Base-by-base conservation (phyloP, 2,329 filamentous ascomycete species). In the Talaromyces sp. region DNA sequence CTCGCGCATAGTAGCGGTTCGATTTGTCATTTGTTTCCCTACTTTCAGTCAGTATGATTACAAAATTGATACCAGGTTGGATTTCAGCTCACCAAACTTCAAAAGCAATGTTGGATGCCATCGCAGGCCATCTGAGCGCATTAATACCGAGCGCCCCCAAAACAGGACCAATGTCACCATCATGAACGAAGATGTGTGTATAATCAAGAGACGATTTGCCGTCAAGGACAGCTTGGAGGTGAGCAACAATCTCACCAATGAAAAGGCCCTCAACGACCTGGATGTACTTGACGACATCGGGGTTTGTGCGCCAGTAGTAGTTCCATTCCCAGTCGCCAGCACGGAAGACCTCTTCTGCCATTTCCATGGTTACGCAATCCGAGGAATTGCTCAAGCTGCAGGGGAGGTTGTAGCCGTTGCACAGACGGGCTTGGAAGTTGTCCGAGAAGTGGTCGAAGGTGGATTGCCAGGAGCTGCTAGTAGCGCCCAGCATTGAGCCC, bases 271-370 rank as follows among this genome's bases (percentile, higher is more conserved):
- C 73, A 1, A 76, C 73, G 1, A 74, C 66, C 62, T 75, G 75
- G 41, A 79, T 79, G 49, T 79, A 79, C 54, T 70, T 70, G n/a
- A 68, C 70, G 3, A 70, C 76, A 47, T 78, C 71, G 0, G 71
- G 69, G 47, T 75, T 78, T 3, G 68, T 67, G 8, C 77, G 73
- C 75, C 75, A 79, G 68, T 75, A 78, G 68, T 78, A 79, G 56
- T 79, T 79, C 74, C 76, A 79, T 61, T 78, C 75, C 77, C 77
- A 79, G 57, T 79, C 77, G 6, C 77, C 77, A 1, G 76, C 77
- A 35, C 77, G 75, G 68, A 79, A 79, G 9, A 76, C 76, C 60
- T 77, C 73, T 1, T 78, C 63, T 0, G 74, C 77, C 66, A 77
- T 74, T 0, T 69, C 63, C 37, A 49, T 66, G 0, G 70, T 78